Evolutionary conservation across 2,329 filamentous ascomycete species (phyloP).

Genomic region (Penicillium sp.): DNA sequence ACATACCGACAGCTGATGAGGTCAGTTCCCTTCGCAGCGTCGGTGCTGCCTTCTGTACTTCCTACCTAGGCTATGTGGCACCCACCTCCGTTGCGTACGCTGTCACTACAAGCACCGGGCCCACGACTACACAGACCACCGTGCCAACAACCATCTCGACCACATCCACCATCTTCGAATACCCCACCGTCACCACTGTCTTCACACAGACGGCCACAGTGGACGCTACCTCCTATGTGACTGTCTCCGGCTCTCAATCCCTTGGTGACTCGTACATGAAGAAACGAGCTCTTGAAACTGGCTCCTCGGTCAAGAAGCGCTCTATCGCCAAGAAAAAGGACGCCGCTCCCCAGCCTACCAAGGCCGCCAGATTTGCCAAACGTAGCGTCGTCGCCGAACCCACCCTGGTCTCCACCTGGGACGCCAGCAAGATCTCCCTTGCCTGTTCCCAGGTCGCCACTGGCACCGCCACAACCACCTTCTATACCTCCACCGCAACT

Average conservation of each 20-base stretch:
- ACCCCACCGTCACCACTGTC: not conserved
- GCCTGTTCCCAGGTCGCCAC: not conserved
- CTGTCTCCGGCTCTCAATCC: not conserved
- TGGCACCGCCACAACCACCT: not conserved
- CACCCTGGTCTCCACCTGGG: not conserved
- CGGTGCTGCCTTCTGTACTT: not conserved
- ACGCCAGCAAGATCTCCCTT: not conserved
- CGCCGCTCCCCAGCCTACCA: not conserved
- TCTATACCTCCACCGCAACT: not conserved
- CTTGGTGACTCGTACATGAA: not conserved
- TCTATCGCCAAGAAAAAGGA: not conserved
- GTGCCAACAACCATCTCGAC: not conserved
- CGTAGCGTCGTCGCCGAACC: not conserved
- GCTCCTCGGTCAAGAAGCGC: not conserved
- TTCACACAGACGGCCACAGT: not conserved
- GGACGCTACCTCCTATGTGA: not conserved
- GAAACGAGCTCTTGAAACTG: not conserved
- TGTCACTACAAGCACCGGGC: not conserved
- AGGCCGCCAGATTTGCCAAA: not conserved
- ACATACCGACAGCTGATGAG: not conserved
- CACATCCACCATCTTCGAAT: not conserved
- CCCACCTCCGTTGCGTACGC: not conserved
- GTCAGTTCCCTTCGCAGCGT: not conserved
- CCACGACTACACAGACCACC: not conserved
- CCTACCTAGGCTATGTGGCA: not conserved